A percentile compares a stretch with the other conserved stretches of the same genome.
Conservation (phyloP, 495 filamentous ascomycete genomes). For the Schizothecium vesticola region DNA sequence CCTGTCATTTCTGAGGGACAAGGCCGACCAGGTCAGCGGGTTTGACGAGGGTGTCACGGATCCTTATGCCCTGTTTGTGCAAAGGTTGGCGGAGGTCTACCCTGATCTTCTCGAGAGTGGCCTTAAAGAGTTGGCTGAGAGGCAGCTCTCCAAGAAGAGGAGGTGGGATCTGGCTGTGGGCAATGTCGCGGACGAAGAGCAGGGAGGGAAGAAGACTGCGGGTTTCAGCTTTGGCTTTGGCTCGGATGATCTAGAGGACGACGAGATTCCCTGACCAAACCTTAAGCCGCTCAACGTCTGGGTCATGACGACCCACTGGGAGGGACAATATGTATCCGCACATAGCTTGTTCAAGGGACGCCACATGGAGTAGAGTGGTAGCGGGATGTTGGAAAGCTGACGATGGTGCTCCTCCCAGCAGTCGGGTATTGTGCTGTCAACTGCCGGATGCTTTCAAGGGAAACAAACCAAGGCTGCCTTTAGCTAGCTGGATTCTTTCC, state of each 20-base stretch:
- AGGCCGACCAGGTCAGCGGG: conserved; percentile 78
- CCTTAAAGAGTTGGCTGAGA: conserved; percentile 58
- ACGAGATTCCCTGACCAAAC: conserved; percentile 32
- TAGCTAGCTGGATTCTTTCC: not conserved
- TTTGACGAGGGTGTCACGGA: conserved; percentile 70
- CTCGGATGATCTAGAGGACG: conserved; percentile 56
- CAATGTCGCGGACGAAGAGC: conserved; percentile 35
- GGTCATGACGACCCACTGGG: not conserved
- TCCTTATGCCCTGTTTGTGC: conserved; percentile 71
- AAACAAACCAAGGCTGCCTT: not conserved
- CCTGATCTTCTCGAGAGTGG: conserved; percentile 63
- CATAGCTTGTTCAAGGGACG: not conserved
- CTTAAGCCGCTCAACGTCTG: not conserved
- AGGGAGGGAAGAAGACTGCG: conserved; percentile 34
- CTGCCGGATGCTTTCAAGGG: not conserved
- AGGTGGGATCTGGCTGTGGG: conserved; percentile 80
- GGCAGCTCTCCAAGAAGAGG: conserved; percentile 58
- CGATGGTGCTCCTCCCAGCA: not conserved
- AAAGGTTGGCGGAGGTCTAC: conserved; percentile 56
- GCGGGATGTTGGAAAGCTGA: not conserved
- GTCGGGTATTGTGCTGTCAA: not conserved
- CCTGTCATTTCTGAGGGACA: conserved; percentile 76
- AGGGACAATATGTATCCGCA: not conserved
- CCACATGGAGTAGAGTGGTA: not conserved
- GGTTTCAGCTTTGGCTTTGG: conserved; percentile 77